These are phyloP conservation scores for Fusarium newnesense DNA, from an alignment of 2,329 filamentous ascomycete genomes.

Conservation along the genomic window DNA sequence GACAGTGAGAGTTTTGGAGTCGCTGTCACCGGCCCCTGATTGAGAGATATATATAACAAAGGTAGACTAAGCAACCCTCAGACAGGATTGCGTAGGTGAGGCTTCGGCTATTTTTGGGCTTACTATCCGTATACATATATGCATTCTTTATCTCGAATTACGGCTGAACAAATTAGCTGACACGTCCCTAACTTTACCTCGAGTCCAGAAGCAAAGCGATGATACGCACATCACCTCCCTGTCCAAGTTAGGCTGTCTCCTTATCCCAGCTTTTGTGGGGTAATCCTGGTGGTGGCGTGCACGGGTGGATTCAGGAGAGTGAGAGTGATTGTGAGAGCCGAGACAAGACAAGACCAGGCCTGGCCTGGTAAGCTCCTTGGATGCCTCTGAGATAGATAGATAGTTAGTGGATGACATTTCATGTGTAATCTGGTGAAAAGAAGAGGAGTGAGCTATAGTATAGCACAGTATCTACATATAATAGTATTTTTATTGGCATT, in stretches of 20 bases:
- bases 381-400: slow-evolving; percentile 23
- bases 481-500: not conserved
- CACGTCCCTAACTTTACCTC: not conserved
- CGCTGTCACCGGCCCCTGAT: not conserved
- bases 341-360: not conserved
- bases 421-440: not conserved
- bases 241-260: slow-evolving; percentile 33
- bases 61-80: not conserved
- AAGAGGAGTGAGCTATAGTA: not conserved
- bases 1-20: slow-evolving; percentile 18
- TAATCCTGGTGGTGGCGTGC: slow-evolving; percentile 37
- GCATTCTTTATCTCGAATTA: not conserved
- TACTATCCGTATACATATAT: not conserved
- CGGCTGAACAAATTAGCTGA: slow-evolving; percentile 1
- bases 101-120: not conserved
- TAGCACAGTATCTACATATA: not conserved
- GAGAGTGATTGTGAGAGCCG: not conserved
- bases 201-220: not conserved
- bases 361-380: slow-evolving; percentile 21
- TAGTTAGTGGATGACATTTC: not conserved
- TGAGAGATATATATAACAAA: not conserved
- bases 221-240: slow-evolving; percentile 28
- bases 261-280: slow-evolving; percentile 41
- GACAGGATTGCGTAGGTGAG: not conserved
- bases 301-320: slow-evolving; percentile 34